Percentiles rank a stretch among this genome's conserved stretches.
phyloP scores from a whole-genome alignment of 495 filamentous ascomycete genomes.

The Aspergillus sclerotiicarbonarius region DNA sequence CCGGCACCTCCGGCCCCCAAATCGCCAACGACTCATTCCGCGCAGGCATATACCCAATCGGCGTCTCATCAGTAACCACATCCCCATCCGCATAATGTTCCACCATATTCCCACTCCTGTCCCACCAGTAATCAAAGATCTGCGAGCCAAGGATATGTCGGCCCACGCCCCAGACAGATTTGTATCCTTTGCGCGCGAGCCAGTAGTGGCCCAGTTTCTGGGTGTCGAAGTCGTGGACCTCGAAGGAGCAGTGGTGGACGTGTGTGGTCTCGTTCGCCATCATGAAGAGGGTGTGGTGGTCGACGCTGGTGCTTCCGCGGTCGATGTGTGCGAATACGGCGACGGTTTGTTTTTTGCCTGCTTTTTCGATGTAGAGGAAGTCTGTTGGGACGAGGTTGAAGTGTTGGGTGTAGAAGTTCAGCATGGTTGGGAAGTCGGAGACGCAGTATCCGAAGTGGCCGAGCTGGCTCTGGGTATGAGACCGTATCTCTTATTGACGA shows the following conservation, averaged over 20 bases:
- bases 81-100: slow-evolving; percentile 66
- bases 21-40: slow-evolving; percentile 27
- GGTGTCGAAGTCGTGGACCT: slow-evolving; percentile 74
- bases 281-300: slow-evolving; percentile 77
- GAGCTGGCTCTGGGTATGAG: slow-evolving; percentile 35
- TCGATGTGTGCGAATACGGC: slow-evolving; percentile 66
- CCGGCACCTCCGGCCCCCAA: slow-evolving; percentile 34
- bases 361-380: slow-evolving; percentile 28
- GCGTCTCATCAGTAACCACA: slow-evolving; percentile 50
- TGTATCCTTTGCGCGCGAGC: slow-evolving; percentile 61
- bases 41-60: slow-evolving; percentile 20
- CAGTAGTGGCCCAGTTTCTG: slow-evolving; percentile 73
- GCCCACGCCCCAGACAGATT: slow-evolving; percentile 72
- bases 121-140: slow-evolving; percentile 75
- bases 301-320: slow-evolving; percentile 58
- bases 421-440: slow-evolving; percentile 53
- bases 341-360: slow-evolving; percentile 41
- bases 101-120: slow-evolving; percentile 55
- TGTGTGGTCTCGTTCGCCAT: slow-evolving; percentile 52
- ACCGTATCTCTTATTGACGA: neutral
- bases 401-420: slow-evolving; percentile 60
- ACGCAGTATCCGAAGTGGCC: slow-evolving; percentile 71
- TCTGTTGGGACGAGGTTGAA: slow-evolving; percentile 65
- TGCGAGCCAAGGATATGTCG: slow-evolving; percentile 73
- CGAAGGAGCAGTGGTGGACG: slow-evolving; percentile 72